phyloP scores from a whole-genome alignment of 495 filamentous ascomycete genomes.

The Penicillium crystallinum region DNA sequence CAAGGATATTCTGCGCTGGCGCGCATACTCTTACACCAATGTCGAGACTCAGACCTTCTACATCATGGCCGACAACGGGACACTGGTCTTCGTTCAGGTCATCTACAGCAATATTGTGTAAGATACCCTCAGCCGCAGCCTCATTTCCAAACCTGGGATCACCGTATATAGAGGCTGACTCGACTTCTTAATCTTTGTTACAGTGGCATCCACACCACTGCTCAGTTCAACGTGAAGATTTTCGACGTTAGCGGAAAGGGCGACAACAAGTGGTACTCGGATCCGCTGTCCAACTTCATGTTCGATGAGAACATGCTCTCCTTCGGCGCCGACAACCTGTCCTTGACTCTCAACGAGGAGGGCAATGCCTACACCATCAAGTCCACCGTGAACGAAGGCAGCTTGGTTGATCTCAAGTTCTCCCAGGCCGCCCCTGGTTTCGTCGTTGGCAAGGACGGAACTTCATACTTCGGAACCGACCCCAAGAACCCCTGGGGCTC shows the following conservation, averaged over 20 bases:
- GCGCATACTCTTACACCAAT: conserved; percentile 70
- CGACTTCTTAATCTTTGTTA: neutral
- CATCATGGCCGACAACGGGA: conserved; percentile 71
- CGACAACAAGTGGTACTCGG: conserved; percentile 73
- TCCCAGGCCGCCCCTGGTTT: conserved; percentile 75
- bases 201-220: conserved; percentile 84
- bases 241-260: conserved; percentile 68
- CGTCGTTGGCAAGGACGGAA: conserved; percentile 80
- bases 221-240: conserved; percentile 87
- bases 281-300: conserved; percentile 64
- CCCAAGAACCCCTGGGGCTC: conserved; percentile 79
- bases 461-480: conserved; percentile 79
- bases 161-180: neutral
- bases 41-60: conserved; percentile 99
- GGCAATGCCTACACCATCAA: conserved; percentile 77
- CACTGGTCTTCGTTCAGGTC: conserved; percentile 75
- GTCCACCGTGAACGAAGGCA: conserved; percentile 68
- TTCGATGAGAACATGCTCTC: conserved; percentile 78
- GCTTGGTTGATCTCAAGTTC: conserved; percentile 78
- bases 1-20: conserved; percentile 78
- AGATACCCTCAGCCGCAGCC: conserved; percentile 23
- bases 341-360: conserved; percentile 78
- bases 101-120: conserved; percentile 98
- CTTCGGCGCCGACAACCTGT: conserved; percentile 80
- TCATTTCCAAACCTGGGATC: neutral